Conservation (phyloP, 2,329 filamentous ascomycete species). For the Sarocladium brachiariae region DNA sequence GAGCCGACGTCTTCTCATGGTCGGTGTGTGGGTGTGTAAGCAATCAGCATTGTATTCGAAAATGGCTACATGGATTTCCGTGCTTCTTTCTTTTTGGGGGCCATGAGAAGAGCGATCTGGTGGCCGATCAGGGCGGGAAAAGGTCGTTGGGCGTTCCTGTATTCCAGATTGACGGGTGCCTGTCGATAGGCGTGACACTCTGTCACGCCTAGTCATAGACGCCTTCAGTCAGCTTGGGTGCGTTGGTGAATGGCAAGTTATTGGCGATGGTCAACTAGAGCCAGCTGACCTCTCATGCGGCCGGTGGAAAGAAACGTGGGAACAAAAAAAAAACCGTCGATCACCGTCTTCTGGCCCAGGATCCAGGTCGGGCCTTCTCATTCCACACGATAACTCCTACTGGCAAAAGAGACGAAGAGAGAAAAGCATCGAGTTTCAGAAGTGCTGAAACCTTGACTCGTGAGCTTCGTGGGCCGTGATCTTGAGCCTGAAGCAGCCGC, state of each 20-base stretch:
- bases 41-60: not conserved
- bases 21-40: not conserved
- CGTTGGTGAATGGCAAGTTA: not conserved
- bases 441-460: constrained; percentile 5
- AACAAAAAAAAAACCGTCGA: not conserved
- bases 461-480: constrained; percentile 16
- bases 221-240: too few relatives aligned
- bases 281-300: not conserved
- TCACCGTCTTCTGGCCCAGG: too few relatives aligned
- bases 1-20: not conserved
- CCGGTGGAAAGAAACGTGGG: not conserved
- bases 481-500: constrained; percentile 16
- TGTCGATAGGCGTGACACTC: not conserved
- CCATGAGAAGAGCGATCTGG: not conserved
- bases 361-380: too few relatives aligned
- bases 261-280: not conserved
- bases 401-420: not conserved
- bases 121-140: not conserved
- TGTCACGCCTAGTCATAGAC: too few relatives aligned
- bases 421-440: constrained; percentile 1
- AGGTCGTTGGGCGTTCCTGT: not conserved
- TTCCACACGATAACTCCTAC: not conserved
- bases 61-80: not conserved
- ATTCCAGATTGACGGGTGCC: not conserved
- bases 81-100: not conserved